A percentile compares a stretch with the other conserved stretches of the same genome.
Evolutionary conservation across 176 grass and related monocot genomes (phyloP).

Genomic region (Metroxylon sagu): DNA sequence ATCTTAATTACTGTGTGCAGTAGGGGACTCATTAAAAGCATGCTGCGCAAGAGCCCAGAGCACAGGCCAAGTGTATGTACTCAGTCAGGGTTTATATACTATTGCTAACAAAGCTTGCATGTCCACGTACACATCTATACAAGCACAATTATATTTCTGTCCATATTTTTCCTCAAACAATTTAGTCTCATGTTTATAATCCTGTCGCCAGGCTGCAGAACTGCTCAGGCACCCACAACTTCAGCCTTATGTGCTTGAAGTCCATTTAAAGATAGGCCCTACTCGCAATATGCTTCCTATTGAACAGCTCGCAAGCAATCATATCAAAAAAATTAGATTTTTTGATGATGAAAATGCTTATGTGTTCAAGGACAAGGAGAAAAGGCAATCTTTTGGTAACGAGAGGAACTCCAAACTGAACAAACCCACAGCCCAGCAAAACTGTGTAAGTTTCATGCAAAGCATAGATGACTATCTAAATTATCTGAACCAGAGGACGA

Average conservation of each 20-base stretch:
- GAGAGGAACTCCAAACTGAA: conserved; percentile 54
- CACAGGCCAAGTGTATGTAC: conserved; percentile 83
- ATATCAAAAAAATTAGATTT: conserved; percentile 71
- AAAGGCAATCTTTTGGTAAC: conserved; percentile 52
- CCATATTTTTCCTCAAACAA: background rate
- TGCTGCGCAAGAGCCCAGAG: conserved; percentile 90
- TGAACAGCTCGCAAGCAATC: conserved; percentile 32
- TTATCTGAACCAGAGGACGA: conserved; percentile 33
- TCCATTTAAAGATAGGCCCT: conserved; percentile 76
- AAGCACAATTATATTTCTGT: too few species aligned
- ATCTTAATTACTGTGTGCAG: conserved; percentile 34
- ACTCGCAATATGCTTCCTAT: conserved; percentile 37
- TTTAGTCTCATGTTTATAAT: conserved; percentile 7
- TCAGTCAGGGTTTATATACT: background rate
- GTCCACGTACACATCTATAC: too few species aligned
- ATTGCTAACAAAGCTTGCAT: background rate
- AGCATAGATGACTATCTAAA: conserved; percentile 56
- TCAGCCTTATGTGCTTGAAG: conserved; percentile 84
- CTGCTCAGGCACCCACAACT: conserved; percentile 78
- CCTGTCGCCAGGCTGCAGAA: conserved; percentile 58
- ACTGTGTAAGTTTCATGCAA: conserved; percentile 47
- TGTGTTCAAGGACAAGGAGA: conserved; percentile 35
- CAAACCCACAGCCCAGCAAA: conserved; percentile 47
- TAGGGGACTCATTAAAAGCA: conserved; percentile 93
- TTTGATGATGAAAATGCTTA: conserved; percentile 40